phyloP scores from a whole-genome alignment of 768 basidiomycete species.

The Rhodotorula babjevae region DNA sequence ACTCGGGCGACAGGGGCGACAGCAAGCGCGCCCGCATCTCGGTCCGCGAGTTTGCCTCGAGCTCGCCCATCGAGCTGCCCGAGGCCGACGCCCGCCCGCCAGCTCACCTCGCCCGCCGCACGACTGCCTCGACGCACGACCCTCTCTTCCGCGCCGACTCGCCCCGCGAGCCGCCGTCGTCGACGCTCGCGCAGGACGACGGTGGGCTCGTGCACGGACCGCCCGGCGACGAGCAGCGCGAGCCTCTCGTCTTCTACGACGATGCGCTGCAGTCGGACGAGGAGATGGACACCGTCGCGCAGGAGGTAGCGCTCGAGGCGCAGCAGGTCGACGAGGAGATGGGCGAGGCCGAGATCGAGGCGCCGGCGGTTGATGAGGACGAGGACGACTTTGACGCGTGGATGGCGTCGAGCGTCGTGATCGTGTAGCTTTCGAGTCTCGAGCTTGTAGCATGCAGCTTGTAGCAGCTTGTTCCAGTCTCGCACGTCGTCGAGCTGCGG shows the following conservation, averaged over 20 bases:
- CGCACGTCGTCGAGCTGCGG: background rate
- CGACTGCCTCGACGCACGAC: no score
- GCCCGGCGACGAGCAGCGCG: background rate
- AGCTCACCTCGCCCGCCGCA: background rate
- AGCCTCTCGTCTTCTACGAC: background rate
- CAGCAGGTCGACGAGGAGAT: background rate
- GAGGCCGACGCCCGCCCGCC: background rate
- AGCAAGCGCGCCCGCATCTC: background rate
- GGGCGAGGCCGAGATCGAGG: no score
- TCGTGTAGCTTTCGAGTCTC: background rate
- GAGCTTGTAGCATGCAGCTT: background rate
- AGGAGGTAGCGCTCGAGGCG: background rate
- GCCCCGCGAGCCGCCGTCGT: background rate
- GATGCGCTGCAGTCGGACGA: background rate
- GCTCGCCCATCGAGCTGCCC: slow-evolving; percentile 9
- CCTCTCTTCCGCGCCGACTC: background rate
- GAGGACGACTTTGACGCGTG: slow-evolving; percentile 28
- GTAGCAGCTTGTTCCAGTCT: no score
- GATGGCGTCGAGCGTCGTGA: slow-evolving; percentile 16
- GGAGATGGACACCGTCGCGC: background rate
- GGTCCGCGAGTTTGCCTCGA: slow-evolving; percentile 10
- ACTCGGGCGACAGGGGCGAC: no score
- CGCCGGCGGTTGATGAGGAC: background rate
- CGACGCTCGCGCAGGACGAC: background rate
- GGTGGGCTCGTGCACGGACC: background rate